Base-by-base conservation (phyloP, 352 stramenopile genomes). In the Pythium scleroteichum region DNA sequence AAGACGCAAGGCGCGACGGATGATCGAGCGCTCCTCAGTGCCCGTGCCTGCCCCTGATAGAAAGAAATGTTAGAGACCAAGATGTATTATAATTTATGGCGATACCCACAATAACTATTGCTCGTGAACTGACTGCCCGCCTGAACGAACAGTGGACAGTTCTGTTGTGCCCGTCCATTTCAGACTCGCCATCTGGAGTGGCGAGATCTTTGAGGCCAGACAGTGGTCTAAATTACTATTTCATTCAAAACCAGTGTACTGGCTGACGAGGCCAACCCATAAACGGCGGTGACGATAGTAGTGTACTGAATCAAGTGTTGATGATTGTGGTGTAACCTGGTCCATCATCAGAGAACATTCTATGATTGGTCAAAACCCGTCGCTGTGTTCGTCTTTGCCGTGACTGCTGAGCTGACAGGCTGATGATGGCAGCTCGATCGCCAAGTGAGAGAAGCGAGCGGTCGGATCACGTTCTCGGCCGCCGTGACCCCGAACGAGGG, bases 231-330 rank as follows among this genome's bases (percentile, higher is more conserved):
- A 20, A 38, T 10, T 7, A 4, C 4, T 24, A 41, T 41, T 9
- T 26, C 13, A 44, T 13, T 8, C n/a, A 26, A 53, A 41, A 41
- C 13, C 32, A 46, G 33, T 56, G 16, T 20, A 33, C 38, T 53
- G n/a, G 2, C 22, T 35, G 24, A 17, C 10, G 13, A 44, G 13
- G 16, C 38, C 16, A 14, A 39, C 14, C 9, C 13, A 47, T 47
- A 5, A 22, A 8, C 40, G 6, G 19, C 7, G 9, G 6, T n/a
- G 19, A 47, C 5, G 9, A 8, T n/a, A 47, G 6, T 8, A 49
- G 23, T 57, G 20, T 19, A 57, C 33, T 57, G 32, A 8, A 47
- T 39, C n/a, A n/a, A n/a, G n/a, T n/a, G n/a, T n/a, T n/a, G n/a
- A n/a, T n/a, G n/a, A n/a, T n/a, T n/a, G n/a, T n/a, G n/a, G n/a